Base-by-base conservation (phyloP, 768 basidiomycete species). In the Kwoniella mangroviensis region DNA sequence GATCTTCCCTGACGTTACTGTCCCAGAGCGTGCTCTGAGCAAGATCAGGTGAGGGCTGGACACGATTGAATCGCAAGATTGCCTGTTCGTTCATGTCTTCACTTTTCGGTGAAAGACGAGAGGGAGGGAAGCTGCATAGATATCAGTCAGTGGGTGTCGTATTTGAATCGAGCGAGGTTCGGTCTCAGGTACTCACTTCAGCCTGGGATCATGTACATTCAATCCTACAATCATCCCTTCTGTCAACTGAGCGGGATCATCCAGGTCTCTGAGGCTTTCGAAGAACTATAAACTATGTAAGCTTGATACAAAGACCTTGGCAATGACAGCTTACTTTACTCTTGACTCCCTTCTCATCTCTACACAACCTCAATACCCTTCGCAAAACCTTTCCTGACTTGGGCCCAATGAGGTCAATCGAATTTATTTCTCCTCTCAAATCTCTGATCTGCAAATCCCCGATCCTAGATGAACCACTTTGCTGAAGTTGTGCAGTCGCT, bases 381-480 rank as follows among this genome's bases (percentile, higher is more conserved):
- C 75, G 74, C 34, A 88, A 64, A 12, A 94, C 88, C 78, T 91
- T 90, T 64, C 87, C 92, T 0, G 91, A 86, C 79, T 89, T 91
- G 3, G 92, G 92, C 2, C 96, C 96, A 86, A 91, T 91, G 42
- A 98, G 88, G 81, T 98, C 95, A 75, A 96, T 96, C 5, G 89
- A 86, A 70, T 91, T 92, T 53, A 93, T 75, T 59, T 89, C 87
- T 1, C 88, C 88, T 65, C 90, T 85, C 58, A 94, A 81, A 79
- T 95, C 92, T 7, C 86, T 85, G 17, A 95, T 85, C 73, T 92
- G 89, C 11, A 94, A 82, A 11, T 41, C 41, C 54, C 26, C n/a
- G 6, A 60, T 42, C 9, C 13, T 21, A 11, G 58, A 60, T 21
- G 34, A 43, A n/a, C 41, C 58, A 42, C 19, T 60, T n/a, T 60